Base-by-base conservation (phyloP, 768 basidiomycete species). In the Thelephora ganbajun region DNA sequence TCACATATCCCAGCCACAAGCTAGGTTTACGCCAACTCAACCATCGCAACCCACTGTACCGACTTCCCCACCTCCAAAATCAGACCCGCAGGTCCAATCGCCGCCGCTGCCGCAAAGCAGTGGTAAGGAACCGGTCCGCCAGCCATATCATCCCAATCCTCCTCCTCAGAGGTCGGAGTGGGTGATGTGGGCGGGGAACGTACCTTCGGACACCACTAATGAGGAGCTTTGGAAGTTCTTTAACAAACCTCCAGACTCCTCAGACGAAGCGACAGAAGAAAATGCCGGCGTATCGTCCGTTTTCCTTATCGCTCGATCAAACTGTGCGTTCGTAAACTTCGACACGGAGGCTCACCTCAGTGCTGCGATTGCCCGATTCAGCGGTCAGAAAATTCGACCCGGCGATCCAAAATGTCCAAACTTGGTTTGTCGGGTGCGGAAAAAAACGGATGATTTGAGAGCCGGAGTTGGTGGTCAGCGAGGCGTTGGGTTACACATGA, bases 111-210 rank as follows among this genome's bases (percentile, higher is more conserved):
- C 51, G 16, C 51, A 50, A 4, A 47, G 39, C 6, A 45, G 46
- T 26, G 16, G 42, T 44, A 48, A 51, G 37, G 50, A 50, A 16
- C 45, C 45, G 30, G 57, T 65, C 20, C 77, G 80, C 36, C 71
- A 74, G 7, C 56, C 71, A 18, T 83, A 80, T 54, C 83, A 85
- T 52, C 83, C 83, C 2, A 81, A 77, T 48, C 74, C 80, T 0
- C 82, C 83, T 11, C 66, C 77, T 11, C 71, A 84, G 46, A 76
- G 88, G 12, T 88, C 87, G 6, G 87, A 89, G 50, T 93, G 85
- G 87, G 91, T 91, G 1, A 89, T 92, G 87, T 96, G 93, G 93
- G 81, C 80, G 11, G 93, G 93, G 9, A 97, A 97, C 58, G 83
- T 96, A 2, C 87, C 88, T 2, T 71, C 73, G 5, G 87, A 92